These are phyloP conservation scores for Nitzschia sp. DNA, from an alignment of 108 stramenopile genomes.

Conservation along the genomic window DNA sequence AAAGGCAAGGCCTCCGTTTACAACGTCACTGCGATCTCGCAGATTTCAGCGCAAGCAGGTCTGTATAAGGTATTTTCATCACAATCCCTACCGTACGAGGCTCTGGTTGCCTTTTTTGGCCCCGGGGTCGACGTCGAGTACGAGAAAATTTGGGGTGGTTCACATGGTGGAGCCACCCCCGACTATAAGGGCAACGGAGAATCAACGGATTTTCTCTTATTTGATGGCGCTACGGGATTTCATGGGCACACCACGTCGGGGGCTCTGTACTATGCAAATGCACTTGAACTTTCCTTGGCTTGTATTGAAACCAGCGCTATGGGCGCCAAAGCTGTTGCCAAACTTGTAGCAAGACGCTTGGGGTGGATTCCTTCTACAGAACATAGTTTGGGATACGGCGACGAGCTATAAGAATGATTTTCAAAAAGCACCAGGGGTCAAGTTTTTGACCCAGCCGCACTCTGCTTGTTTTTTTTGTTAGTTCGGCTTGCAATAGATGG, in stretches of 20 bases:
- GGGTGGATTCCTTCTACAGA: conserved; percentile 17
- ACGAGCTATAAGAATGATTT: conserved; percentile 22
- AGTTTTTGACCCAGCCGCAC: no score
- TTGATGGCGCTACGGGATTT: conserved; percentile 58
- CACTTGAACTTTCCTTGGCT: conserved; percentile 68
- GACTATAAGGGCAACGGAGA: conserved; percentile 53
- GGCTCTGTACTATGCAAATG: conserved; percentile 76
- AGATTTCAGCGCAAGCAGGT: conserved; percentile 20
- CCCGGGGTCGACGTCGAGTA: conserved; percentile 40
- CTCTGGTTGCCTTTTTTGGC: conserved; percentile 55
- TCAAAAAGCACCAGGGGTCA: no score
- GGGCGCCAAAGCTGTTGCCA: conserved; percentile 77
- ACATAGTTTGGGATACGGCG: background rate
- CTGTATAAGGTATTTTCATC: conserved; percentile 71
- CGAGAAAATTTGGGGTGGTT: conserved; percentile 57
- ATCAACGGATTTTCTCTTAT: conserved; percentile 58
- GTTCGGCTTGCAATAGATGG: no score
- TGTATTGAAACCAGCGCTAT: conserved; percentile 76
- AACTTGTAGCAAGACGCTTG: conserved; percentile 69
- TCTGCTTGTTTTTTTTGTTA: no score
- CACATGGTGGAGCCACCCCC: conserved; percentile 63
- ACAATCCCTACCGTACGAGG: conserved; percentile 26
- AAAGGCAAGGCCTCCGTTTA: conserved; percentile 41
- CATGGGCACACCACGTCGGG: conserved; percentile 36
- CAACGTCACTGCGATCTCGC: conserved; percentile 17